Base-by-base conservation (phyloP, 139 green algal genomes). In the Chlorella sp. region DNA sequence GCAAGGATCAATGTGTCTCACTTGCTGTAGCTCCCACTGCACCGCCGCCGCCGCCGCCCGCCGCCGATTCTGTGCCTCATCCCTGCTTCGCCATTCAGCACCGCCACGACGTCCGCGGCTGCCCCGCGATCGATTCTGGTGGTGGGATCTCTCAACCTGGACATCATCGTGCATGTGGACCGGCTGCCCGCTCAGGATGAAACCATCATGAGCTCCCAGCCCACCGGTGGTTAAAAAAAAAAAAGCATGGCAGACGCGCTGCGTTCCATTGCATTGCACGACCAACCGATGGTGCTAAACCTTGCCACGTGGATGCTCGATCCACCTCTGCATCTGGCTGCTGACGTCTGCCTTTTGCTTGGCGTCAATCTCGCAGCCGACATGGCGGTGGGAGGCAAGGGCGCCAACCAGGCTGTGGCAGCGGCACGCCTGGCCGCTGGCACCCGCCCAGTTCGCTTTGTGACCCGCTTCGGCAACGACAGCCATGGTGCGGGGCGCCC, bases 371-470 rank as follows among this genome's bases (percentile, higher is more conserved):
- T 2, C 5, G 65, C 30, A 17, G 41, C 76, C n/a, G 20, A 34
- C 2, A 64, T 81, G 3, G 85, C 89, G 20, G 80, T 89, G 24
- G 89, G 89, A 1, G 89, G 89, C 70, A 92, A 92, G 76, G 92
- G 92, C 48, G 92, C 92, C 43, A 95, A 95, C 82, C 92, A 95
- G 79, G 92, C 92, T 20, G 90, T 94, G 8, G 90, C 88, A 24
- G 91, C 85, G 34, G 91, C 88, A 0, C 85, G 88, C 8, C 76
- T 92, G 40, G 36, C 34, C 1, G 73, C 73, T 0, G 56, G 51
- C 68, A 83, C 54, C 9, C 70, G 56, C 48, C 28, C 65, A 30
- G 32, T 40, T 30, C 62, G 65, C 34, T 93, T 94, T 32, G 78
- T 93, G 6, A 80, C 80, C 19, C 76, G 78, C n/a, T 93, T 95